Base-by-base conservation (phyloP, 495 filamentous ascomycete genomes). In the Podospora appendiculata region DNA sequence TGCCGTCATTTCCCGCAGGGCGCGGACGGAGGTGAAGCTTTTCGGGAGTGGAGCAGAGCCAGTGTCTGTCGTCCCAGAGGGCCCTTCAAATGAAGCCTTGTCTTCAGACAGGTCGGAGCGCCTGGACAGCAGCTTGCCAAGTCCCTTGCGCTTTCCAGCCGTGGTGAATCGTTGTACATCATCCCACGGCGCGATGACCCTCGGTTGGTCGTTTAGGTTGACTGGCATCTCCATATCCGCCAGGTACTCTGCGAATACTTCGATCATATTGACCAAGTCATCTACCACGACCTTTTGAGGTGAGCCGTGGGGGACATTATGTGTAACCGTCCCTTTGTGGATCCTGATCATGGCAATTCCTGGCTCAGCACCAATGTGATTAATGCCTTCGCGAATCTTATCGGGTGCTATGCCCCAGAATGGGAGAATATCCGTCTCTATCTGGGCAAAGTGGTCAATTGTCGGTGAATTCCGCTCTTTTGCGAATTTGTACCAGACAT, bases 201-300 rank as follows among this genome's bases (percentile, higher is more conserved):
- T 75, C n/a, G 88, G 87, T 56, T 87, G 79, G 57, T 90, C 86
- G 41, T 88, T 80, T 19, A 89, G 59, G 62, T 93, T 94, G 68
- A 94, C 83, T 0, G 85, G 84, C 36, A 94, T 67, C 53, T 89
- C 84, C 86, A 94, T 88, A 48, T 88, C 79, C 1, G 87, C 88
- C 6, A 94, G 75, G 57, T 84, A 74, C 52, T 85, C 57, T n/a
- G 76, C 74, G 50, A 91, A 92, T 1, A 76, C 68, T 36, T 82
- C 73, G 41, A 90, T 83, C 72, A 89, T 82, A 0, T 77, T 69
- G 12, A 76, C 74, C 32, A 87, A 77, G 35, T 78, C 79, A 69
- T 85, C 81, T 67, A 87, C 32, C 61, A 76, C 68, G 66, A 70
- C 12, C 69, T 82, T 58, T 60, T 82, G 66, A 65, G 53, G 73